Conservation (phyloP, 164 flowering plant genomes). For the Euptelea pleiosperma region DNA sequence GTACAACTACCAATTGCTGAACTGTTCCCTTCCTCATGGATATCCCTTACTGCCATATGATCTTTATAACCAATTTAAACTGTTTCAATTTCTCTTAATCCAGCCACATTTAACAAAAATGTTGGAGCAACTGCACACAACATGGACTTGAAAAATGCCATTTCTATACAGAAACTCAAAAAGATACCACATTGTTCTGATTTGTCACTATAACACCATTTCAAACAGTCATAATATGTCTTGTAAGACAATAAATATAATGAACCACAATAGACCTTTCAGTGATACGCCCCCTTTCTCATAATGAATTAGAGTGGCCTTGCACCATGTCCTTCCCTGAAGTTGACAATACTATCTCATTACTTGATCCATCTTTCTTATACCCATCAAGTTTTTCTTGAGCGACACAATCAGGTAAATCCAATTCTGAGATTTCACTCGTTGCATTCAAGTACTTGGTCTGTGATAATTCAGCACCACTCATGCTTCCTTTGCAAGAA, state of each 20-base stretch:
- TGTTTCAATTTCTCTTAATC: too few species aligned
- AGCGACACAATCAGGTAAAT: slow-evolving; percentile 25
- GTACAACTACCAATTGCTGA: neutral
- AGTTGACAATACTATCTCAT: slow-evolving; percentile 35
- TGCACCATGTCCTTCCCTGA: slow-evolving; percentile 38
- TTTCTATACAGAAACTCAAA: too few species aligned
- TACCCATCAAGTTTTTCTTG: slow-evolving; percentile 24
- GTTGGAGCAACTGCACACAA: neutral
- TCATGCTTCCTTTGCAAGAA: slow-evolving; percentile 32
- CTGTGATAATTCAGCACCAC: slow-evolving; percentile 25
- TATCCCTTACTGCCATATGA: neutral
- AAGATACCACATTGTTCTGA: too few species aligned
- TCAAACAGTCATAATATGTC: too few species aligned
- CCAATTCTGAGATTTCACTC: slow-evolving; percentile 29
- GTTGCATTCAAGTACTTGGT: slow-evolving; percentile 28
- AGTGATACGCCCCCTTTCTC: slow-evolving; percentile 46
- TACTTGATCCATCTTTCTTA: slow-evolving; percentile 41
- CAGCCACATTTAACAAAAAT: slow-evolving; percentile 1
- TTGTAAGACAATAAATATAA: neutral
- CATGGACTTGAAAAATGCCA: too few species aligned
- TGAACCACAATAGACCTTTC: slow-evolving; percentile 55
- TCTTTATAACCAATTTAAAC: too few species aligned
- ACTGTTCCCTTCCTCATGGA: neutral
- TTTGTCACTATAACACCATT: too few species aligned
- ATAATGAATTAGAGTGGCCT: slow-evolving; percentile 45